These are phyloP conservation scores for Petrea volubilis DNA, from an alignment of 257 asterid genomes.

Conservation along the genomic window DNA sequence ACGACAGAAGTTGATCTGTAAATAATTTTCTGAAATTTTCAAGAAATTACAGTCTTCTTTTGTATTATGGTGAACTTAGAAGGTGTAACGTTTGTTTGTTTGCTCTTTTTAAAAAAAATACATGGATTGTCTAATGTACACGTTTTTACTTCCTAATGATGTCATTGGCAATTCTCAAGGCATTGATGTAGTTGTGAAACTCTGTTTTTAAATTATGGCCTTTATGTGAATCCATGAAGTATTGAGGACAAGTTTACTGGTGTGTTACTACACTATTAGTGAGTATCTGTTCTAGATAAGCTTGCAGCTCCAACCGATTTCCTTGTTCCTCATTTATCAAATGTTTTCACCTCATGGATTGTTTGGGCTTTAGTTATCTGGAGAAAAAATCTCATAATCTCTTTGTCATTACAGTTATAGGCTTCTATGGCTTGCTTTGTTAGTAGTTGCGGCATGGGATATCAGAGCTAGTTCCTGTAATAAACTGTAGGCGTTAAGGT, in stretches of 20 bases:
- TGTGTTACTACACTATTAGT: neutral
- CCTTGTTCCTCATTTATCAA: neutral
- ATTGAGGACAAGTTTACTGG: neutral
- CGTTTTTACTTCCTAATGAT: neutral
- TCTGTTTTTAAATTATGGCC: neutral
- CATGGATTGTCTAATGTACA: neutral
- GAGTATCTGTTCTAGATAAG: neutral
- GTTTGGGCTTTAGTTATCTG: neutral
- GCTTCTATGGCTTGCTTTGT: constrained; percentile 1
- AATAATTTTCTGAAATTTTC: neutral
- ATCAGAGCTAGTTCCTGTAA: neutral
- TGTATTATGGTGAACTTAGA: neutral
- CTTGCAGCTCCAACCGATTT: neutral
- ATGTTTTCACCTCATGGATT: neutral
- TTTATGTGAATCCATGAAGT: neutral
- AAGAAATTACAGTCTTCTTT: neutral
- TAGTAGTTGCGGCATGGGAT: neutral
- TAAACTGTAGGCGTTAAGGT: neutral
- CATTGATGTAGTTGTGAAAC: neutral
- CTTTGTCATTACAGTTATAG: neutral
- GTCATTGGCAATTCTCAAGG: neutral
- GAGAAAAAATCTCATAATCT: neutral
- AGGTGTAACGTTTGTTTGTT: neutral
- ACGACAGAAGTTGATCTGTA: neutral
- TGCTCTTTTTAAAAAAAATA: neutral